Base-by-base conservation (phyloP, 306 rosid species). In the Fragaria ananassa region DNA sequence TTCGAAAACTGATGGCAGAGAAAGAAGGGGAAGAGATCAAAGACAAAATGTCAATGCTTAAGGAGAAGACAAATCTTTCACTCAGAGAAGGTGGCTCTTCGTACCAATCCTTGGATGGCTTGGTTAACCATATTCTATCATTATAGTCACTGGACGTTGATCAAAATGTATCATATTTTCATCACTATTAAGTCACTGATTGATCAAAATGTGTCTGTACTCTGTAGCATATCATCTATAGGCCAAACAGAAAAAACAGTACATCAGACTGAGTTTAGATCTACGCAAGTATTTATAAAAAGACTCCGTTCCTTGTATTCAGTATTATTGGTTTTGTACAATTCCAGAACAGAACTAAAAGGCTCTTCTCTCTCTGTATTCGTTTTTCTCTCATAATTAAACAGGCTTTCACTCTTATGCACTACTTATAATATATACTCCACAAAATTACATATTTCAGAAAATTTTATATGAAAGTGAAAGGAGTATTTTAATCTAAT, bases 11-110 rank as follows among this genome's bases (percentile, higher is more conserved):
- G 4, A 85, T 86, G 89, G 80, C 56, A 18, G 88, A 81, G 72
- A 76, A 65, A 34, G 89, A 88, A 74, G 88, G 79, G 56, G 80
- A 75, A 37, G 85, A 72, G 74, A 75, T 90, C 19, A 80, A 81
- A 72, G 77, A 76, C 5, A 80, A 77, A 73, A 73, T 72, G 4
- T 74, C 62, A 2, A 74, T 70, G 29, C 76, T 86, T 68, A 86
- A 81, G 85, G 83, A 85, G 67, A 68, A 79, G 41, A 82, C 81
- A 7, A 76, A 78, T 25, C 5, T 64, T 62, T 84, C 79, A 76
- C 18, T 85, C 1, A 13, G 53, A 27, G 10, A 68, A 41, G 82
- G 82, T 3, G 84, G 87, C 18, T 50, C 84, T 27, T 51, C 84
- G 0, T 49, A 63, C 34, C 14, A 72, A 39, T 76, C 78, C 21